These are phyloP conservation scores for Hyaloscypha bicolor DNA, from an alignment of 495 filamentous ascomycete genomes.

Conservation along the genomic window DNA sequence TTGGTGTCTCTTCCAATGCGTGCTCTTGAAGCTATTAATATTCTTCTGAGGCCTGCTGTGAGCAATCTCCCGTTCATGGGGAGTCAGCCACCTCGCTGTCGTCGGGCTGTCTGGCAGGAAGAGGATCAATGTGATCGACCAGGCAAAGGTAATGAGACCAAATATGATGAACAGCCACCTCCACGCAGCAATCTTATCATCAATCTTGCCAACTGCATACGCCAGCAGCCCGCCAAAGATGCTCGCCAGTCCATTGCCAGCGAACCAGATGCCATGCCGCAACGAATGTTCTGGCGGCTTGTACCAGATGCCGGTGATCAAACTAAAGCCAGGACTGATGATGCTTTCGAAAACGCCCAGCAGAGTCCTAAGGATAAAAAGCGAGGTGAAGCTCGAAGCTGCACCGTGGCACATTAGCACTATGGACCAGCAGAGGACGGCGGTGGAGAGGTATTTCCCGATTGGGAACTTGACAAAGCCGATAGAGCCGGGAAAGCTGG, in stretches of 20 bases:
- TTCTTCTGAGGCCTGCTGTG: constrained; percentile 33
- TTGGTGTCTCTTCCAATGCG: constrained; percentile 38
- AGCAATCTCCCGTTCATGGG: constrained; percentile 43
- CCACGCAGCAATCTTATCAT: constrained; percentile 12
- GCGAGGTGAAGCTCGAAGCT: constrained; percentile 41
- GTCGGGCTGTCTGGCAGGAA: constrained; percentile 38
- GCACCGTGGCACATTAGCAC: constrained; percentile 57
- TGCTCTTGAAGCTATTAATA: constrained; percentile 30
- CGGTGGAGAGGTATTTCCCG: constrained; percentile 59
- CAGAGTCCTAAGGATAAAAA: constrained; percentile 61
- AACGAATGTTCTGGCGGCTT: constrained; percentile 35
- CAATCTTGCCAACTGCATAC: constrained; percentile 19
- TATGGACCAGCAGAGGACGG: constrained; percentile 43
- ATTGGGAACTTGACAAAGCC: constrained; percentile 54
- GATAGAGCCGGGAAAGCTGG: constrained; percentile 61
- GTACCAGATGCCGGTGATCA: constrained; percentile 65
- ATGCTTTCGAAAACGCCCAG: constrained; percentile 63
- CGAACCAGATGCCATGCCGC: constrained; percentile 43
- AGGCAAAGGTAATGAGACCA: constrained; percentile 36
- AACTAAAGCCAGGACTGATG: constrained; percentile 61
- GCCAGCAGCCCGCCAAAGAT: constrained; percentile 53
- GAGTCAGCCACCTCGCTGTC: constrained; percentile 34
- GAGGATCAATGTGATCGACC: constrained; percentile 36
- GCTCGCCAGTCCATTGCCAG: constrained; percentile 39
- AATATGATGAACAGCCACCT: constrained; percentile 39